Percentiles rank a stretch among this genome's conserved stretches.
phyloP scores from a whole-genome alignment of 768 basidiomycete genomes.

The Podaxis sp. region DNA sequence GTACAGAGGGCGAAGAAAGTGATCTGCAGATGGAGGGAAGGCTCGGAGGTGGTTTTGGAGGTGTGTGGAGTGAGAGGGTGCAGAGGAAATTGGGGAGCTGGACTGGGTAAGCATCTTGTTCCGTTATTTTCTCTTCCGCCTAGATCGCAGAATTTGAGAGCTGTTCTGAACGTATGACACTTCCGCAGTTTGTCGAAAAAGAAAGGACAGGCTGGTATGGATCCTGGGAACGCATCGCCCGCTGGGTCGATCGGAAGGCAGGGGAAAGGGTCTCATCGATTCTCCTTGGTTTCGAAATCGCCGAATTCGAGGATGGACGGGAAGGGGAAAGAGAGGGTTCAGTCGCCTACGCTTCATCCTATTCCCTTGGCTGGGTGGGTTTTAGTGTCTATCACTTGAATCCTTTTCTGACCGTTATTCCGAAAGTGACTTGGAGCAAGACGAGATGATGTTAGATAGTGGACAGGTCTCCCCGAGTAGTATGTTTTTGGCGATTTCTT shows the following conservation, averaged over 20 bases:
- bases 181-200: constrained; percentile 20
- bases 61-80: constrained; percentile 42
- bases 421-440: constrained; percentile 26
- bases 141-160: not conserved
- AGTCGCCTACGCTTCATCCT: constrained; percentile 34
- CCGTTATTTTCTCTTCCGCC: not conserved
- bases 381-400: not conserved
- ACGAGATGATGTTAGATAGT: constrained; percentile 72
- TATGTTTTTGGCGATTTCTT: constrained; percentile 30
- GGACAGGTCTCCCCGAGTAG: constrained; percentile 74
- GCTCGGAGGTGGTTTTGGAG: constrained; percentile 23
- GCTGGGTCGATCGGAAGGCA: not conserved
- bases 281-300: constrained; percentile 17
- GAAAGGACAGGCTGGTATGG: not conserved
- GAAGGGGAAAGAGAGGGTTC: constrained; percentile 16
- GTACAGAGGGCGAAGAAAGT: constrained; percentile 23
- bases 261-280: constrained; percentile 11
- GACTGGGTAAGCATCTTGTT: constrained; percentile 33
- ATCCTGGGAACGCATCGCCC: not conserved
- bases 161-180: not conserved
- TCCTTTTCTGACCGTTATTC: constrained; percentile 1
- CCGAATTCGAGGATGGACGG: constrained; percentile 15
- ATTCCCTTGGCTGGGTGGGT: constrained; percentile 28
- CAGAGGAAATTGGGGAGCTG: constrained; percentile 44
- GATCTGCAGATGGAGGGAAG: constrained; percentile 9